Evolutionary conservation across 805 yeast species (phyloP).

Genomic region (Starmerella powellii): DNA sequence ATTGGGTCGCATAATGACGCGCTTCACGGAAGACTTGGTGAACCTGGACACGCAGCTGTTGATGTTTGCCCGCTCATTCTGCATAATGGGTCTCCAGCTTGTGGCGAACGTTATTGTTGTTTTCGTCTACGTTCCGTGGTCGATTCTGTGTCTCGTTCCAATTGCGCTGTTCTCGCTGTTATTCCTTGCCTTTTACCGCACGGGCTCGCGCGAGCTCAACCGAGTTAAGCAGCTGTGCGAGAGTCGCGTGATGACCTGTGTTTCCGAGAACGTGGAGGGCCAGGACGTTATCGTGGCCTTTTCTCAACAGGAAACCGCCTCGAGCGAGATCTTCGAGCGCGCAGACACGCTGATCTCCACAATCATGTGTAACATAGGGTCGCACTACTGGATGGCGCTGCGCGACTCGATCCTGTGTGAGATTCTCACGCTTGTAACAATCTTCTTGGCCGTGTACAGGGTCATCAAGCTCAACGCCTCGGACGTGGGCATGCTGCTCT

Average conservation of each 20-base stretch:
- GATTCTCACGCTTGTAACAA: constrained; percentile 39
- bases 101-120: constrained; percentile 52
- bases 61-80: constrained; percentile 6
- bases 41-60: constrained; percentile 63
- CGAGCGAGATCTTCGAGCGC: constrained; percentile 33
- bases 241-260: constrained; percentile 53
- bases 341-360: constrained; percentile 55
- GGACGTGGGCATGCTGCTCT: constrained; percentile 51
- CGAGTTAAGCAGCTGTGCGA: constrained; percentile 60
- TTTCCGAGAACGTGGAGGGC: constrained; percentile 56
- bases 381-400: constrained; percentile 60
- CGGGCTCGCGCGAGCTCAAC: constrained; percentile 59
- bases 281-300: constrained; percentile 51
- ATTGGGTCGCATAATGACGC: constrained; percentile 67
- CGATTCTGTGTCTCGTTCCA: constrained; percentile 48
- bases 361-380: constrained; percentile 46
- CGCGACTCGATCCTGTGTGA: constrained; percentile 47
- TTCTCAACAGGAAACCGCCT: constrained; percentile 36
- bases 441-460: constrained; percentile 47
- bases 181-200: constrained; percentile 41
- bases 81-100: constrained; percentile 40
- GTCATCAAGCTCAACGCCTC: constrained; percentile 49
- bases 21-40: constrained; percentile 80
- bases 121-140: constrained; percentile 57
- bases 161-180: constrained; percentile 33